Evolutionary conservation across 176 grass and related monocot species (phyloP).

Genomic region (Melocanna baccifera): DNA sequence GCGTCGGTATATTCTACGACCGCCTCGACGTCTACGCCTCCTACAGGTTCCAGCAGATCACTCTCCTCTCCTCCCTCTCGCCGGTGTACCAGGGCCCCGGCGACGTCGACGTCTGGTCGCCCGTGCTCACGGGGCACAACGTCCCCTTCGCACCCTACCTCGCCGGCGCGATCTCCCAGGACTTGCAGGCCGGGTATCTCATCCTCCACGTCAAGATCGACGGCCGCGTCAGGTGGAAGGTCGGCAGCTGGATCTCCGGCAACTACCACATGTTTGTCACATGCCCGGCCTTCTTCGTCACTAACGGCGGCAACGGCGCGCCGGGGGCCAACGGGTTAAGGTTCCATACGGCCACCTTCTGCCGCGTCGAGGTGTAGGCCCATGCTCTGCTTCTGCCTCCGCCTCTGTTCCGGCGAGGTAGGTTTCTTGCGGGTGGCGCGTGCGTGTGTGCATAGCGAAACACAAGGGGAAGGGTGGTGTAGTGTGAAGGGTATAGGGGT

Average conservation of each 20-base stretch:
- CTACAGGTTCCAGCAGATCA: conserved; percentile 86
- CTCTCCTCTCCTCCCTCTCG: conserved; percentile 26
- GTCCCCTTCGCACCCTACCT: conserved; percentile 73
- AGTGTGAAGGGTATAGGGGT: neutral
- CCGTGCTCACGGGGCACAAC: conserved; percentile 34
- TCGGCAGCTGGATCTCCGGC: conserved; percentile 70
- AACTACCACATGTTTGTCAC: conserved; percentile 51
- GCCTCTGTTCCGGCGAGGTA: conserved; percentile 22
- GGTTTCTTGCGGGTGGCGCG: neutral
- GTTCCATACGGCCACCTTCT: conserved; percentile 50
- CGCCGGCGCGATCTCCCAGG: conserved; percentile 30
- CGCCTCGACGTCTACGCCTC: conserved; percentile 68
- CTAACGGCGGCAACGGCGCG: neutral
- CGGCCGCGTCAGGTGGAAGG: conserved; percentile 78
- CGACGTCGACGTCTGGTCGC: conserved; percentile 81
- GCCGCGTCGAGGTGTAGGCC: conserved; percentile 52
- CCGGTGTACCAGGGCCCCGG: conserved; percentile 74
- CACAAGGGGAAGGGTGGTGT: neutral
- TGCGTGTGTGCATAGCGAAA: neutral
- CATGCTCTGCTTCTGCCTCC: neutral
- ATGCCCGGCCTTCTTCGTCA: conserved; percentile 51
- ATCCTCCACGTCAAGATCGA: conserved; percentile 62
- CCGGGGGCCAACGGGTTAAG: conserved; percentile 22
- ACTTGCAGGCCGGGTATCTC: conserved; percentile 39
- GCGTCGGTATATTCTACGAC: conserved; percentile 76